A percentile compares a stretch with the other conserved stretches of the same genome.
Evolutionary conservation across 192 early-diverging fungal genomes (phyloP).

Genomic region (Gigaspora rosea): DNA sequence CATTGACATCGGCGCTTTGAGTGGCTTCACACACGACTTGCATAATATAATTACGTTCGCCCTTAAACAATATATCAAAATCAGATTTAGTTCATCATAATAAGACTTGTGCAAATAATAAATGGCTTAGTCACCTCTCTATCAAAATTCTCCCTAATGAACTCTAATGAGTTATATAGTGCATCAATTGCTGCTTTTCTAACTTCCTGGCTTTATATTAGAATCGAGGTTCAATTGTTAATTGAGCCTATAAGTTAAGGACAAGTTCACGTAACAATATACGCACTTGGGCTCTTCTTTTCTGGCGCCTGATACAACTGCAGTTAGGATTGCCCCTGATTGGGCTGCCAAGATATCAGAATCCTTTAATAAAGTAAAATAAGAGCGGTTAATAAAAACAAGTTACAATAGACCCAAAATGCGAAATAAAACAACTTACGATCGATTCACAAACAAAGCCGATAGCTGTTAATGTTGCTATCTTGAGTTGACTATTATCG

Average conservation of each 20-base stretch:
- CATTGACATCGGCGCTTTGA: constrained; percentile 68
- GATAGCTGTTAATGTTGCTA: constrained; percentile 83
- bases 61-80: constrained; percentile 41
- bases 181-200: constrained; percentile 87
- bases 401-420: not conserved
- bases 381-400: not conserved
- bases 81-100: not conserved
- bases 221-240: no score
- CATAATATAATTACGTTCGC: constrained; percentile 98
- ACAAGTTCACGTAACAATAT: constrained; percentile 7
- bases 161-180: constrained; percentile 93
- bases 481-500: constrained; percentile 70
- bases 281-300: constrained; percentile 81
- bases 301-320: constrained; percentile 92
- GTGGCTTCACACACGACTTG: constrained; percentile 97
- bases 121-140: constrained; percentile 59
- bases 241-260: no score
- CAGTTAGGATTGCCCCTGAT: constrained; percentile 90
- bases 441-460: constrained; percentile 94
- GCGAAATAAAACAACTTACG: constrained; percentile 47
- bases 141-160: constrained; percentile 93
- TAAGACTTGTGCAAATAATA: not conserved
- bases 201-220: constrained; percentile 69
- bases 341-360: constrained; percentile 79
- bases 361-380: constrained; percentile 47